Base-by-base conservation (phyloP, 805 yeast species). In the Monosporozyma servazzii region DNA sequence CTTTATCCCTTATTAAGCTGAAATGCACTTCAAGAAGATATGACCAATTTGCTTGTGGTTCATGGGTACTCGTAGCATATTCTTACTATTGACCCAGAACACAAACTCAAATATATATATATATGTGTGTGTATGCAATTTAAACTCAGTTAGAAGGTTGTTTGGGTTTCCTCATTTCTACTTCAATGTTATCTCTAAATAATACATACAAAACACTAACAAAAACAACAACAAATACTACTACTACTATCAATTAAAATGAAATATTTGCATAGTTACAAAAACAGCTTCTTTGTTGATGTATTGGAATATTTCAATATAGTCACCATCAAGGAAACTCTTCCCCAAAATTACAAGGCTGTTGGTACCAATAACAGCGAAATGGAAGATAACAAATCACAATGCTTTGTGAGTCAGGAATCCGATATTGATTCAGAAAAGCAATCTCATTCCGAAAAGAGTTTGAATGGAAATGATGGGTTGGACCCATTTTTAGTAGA, bases 401-500 rank as follows among this genome's bases (percentile, higher is more conserved):
- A 40, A 20, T 27, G 21, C 20, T 13, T n/a, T 10, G 1, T 18
- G 10, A 15, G 21, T 40, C 15, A 18, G 1, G 46, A 43, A 25
- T 27, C 31, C n/a, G 46, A 25, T 13, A n/a, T 27, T n/a, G 33
- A 27, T 43, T 25, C 36, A 7, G 31, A 17, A 3, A 27, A 43
- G 7, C 17, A 43, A 43, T 43, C 33, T 30, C 13, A 36, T 23
- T 13, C 36, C 29, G 8, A n/a, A 42, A n/a, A 20, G 40, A 15
- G 41, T 45, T 11, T 15, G 3, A 43, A 27, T 10, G 44, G 43
- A 23, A 42, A 18, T 7, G 37, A 42, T 21, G 31, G 17, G 6
- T 33, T 20, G n/a, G 75, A 71, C 41, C 66, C 65, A 10, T 63
- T 58, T 46, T 45, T 62, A 20, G 63, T 65, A 1, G 59, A 53